Base-by-base conservation (phyloP, 495 filamentous ascomycete species). In the Durotheca rogersii region DNA sequence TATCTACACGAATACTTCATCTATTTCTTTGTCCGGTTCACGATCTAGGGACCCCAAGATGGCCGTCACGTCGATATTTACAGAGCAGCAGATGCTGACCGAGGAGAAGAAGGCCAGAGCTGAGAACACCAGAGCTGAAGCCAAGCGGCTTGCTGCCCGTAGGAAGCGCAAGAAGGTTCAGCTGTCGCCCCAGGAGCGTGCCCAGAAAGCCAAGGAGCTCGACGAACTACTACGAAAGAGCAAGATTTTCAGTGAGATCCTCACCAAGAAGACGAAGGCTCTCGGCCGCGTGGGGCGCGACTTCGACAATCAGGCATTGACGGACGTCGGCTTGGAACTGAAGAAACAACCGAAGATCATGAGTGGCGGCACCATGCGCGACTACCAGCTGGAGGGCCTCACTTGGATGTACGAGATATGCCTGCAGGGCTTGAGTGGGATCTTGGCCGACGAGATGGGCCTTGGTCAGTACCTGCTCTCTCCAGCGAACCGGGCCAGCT, bases 381-480 rank as follows among this genome's bases (percentile, higher is more conserved):
- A 84, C 43, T 98, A 98, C 70, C 93, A 98, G 60, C 73, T 98
- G 0, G 91, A 97, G 69, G 93, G 93, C 0, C 65, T 98, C 16
- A 91, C 93, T 14, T 98, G 93, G 93, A 80, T 97, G 60, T 95
- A 89, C 65, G 89, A 96, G 76, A 77, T 81, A 45, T 77, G 74
- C 49, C 60, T 69, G 12, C 95, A 96, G 65, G 91, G 93, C 3
- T 76, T 97, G 62, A 95, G 90, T 61, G 93, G 93, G 0, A 98
- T 98, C 52, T 67, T 98, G 16, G 93, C 93, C 0, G 93, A 98
- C 61, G 93, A 98, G 67, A 98, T 98, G 93, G 93, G 93, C 1
- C 67, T 97, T 18, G 92, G 92, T 57, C 50, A 47, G 69, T 64
- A 31, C 30, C n/a, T 17, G 25, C 5, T 7, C 2, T 16, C 9